Evolutionary conservation across 2,329 filamentous ascomycete species (phyloP), one percentile per base, ranked within the genome.

Genomic region (Didymella sp.): DNA sequence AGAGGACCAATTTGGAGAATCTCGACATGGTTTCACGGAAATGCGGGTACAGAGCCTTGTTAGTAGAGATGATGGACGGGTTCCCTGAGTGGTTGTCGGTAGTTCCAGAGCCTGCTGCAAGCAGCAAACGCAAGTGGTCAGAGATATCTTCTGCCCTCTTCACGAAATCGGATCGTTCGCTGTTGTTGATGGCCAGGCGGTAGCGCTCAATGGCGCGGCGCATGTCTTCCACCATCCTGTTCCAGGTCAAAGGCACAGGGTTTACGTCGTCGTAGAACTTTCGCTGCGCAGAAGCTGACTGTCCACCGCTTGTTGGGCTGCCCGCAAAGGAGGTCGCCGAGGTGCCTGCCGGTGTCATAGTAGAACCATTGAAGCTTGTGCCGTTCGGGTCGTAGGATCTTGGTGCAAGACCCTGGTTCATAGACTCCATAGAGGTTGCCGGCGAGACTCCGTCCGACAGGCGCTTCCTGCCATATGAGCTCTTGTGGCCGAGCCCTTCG

Each of bases 1-100:
- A 99, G 45, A 99, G 88, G 41, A 99, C 95, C 9, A 99, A 83
- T 76, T 99, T 99, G n/a, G 95, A 98, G 76, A 99, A 99, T 69
- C 96, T 93, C 41, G 95, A 98, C 95, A 99, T 99, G 88, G 98
- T 98, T 73, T 98, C 95, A 51, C 95, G 85, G 78, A 99, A 99
- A 77, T 98, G 93, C 22, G 95, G 95, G 72, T 98, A 98, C 15
- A 99, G 81, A 0, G 92, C 91, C 76, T 98, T 98, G 81, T 99
- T 99, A 5, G 92, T 96, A 6, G 93, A 97, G 58, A 99, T 99
- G 70, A 99, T 97, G n/a, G 95, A 98, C 4, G 95, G 95, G 67
- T 98, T 96, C 38, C 95, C 95, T 19, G 95, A 98, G 75, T 99
- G 95, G 72, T 99, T 99, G 77, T 99, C 95, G 0, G 95, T 99